A percentile compares a stretch with the other conserved stretches of the same genome.
Conservation (phyloP, 352 stramenopile genomes). For the Phytopythium litorale region DNA sequence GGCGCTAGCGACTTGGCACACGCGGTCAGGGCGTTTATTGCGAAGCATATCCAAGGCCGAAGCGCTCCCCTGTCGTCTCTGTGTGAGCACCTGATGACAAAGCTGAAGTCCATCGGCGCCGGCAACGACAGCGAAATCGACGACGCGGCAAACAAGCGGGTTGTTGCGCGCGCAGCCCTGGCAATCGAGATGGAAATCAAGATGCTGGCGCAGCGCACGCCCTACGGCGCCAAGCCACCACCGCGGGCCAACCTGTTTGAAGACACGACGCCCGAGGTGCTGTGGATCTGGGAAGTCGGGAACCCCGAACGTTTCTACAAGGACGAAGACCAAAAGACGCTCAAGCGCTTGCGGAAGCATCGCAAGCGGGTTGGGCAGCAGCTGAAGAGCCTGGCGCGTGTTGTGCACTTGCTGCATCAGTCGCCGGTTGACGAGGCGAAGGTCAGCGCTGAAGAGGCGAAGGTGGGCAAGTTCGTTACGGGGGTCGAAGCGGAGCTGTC, state of each 20-base stretch:
- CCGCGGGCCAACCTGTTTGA: conserved; percentile 76
- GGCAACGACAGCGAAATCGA: background rate
- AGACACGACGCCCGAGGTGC: conserved; percentile 62
- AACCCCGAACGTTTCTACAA: conserved; percentile 69
- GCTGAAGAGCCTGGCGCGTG: conserved; percentile 60
- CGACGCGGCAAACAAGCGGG: conserved; percentile 6
- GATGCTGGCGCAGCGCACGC: conserved; percentile 73
- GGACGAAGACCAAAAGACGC: conserved; percentile 62
- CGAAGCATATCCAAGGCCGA: conserved; percentile 41
- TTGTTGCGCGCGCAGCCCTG: conserved; percentile 19
- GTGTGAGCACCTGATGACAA: conserved; percentile 24
- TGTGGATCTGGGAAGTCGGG: conserved; percentile 85
- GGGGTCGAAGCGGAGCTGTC: conserved; percentile 58
- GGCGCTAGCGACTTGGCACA: conserved; percentile 27
- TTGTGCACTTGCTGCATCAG: conserved; percentile 66
- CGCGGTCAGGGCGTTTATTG: conserved; percentile 52
- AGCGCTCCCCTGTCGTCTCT: conserved; percentile 35
- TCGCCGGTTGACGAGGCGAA: conserved; percentile 71
- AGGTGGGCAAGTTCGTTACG: conserved; percentile 73
- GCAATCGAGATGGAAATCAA: conserved; percentile 87
- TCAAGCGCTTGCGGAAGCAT: conserved; percentile 79
- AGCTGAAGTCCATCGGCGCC: conserved; percentile 19
- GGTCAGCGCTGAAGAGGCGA: conserved; percentile 76
- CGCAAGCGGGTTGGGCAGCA: conserved; percentile 70
- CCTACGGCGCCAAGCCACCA: conserved; percentile 56